Conservation (phyloP, 441 rosid genomes). For the Hura crepitans region DNA sequence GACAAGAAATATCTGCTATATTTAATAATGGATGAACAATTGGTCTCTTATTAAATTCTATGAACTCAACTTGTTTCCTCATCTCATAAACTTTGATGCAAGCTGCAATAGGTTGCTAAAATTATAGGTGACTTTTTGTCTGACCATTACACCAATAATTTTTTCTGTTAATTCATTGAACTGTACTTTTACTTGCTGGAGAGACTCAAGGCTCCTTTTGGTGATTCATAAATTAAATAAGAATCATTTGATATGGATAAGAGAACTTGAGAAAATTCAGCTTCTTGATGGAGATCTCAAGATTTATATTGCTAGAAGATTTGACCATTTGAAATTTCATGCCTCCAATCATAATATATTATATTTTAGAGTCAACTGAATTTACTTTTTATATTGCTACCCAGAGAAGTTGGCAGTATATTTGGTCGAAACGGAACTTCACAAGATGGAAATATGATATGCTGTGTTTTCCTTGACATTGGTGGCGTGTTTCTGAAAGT, state of each 20-base stretch:
- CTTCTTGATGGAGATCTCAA: neutral
- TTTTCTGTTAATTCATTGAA: neutral
- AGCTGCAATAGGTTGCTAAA: neutral
- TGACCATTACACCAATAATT: neutral
- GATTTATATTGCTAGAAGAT: neutral
- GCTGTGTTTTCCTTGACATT: neutral
- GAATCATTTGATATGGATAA: neutral
- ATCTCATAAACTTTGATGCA: neutral
- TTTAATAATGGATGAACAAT: neutral
- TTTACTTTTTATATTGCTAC: neutral
- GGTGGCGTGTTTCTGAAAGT: neutral
- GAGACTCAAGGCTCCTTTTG: neutral
- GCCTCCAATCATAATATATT: neutral
- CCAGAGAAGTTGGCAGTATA: neutral
- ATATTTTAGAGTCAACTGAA: neutral
- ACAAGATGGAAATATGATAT: neutral
- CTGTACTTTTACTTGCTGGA: neutral
- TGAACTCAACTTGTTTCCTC: neutral
- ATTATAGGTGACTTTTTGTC: too few relatives aligned
- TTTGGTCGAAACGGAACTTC: neutral
- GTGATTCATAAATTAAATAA: neutral
- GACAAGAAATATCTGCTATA: neutral
- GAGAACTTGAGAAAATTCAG: neutral
- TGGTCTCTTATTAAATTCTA: neutral
- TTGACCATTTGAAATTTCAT: neutral